phyloP scores from a whole-genome alignment of 176 grass and related monocot genomes.

The Raddia guianensis region DNA sequence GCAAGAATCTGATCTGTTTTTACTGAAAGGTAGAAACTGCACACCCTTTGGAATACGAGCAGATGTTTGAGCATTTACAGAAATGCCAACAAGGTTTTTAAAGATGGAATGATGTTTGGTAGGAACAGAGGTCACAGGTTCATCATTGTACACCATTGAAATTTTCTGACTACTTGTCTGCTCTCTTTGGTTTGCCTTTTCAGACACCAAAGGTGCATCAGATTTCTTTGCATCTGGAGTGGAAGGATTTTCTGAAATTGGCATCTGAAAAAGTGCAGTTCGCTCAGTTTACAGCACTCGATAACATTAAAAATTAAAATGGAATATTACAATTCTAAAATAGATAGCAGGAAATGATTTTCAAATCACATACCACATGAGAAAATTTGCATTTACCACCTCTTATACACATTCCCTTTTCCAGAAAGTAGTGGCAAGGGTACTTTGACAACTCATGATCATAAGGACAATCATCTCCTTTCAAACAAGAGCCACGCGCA shows the following conservation, averaged over 20 bases:
- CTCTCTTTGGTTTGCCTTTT: slow-evolving; percentile 48
- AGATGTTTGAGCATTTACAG: slow-evolving; percentile 40
- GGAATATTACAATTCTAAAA: slow-evolving; percentile 32
- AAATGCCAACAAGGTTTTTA: slow-evolving; percentile 42
- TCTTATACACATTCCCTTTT: slow-evolving; percentile 75
- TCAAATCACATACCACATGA: slow-evolving; percentile 57
- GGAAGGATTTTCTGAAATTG: slow-evolving; percentile 42
- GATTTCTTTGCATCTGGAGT: slow-evolving; percentile 48
- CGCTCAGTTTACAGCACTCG: neutral
- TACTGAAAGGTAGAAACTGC: slow-evolving; percentile 66
- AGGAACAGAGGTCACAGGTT: slow-evolving; percentile 38
- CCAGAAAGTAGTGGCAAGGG: slow-evolving; percentile 78
- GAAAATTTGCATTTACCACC: slow-evolving; percentile 97
- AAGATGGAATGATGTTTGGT: slow-evolving; percentile 34
- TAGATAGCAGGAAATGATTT: slow-evolving; percentile 22
- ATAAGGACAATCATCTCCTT: slow-evolving; percentile 89
- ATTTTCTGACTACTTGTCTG: slow-evolving; percentile 52
- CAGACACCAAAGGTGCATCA: slow-evolving; percentile 37
- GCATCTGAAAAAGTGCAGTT: slow-evolving; percentile 53
- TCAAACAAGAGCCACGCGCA: slow-evolving; percentile 80
- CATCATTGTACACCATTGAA: slow-evolving; percentile 34
- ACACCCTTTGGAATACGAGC: slow-evolving; percentile 68
- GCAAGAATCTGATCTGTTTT: slow-evolving; percentile 33
- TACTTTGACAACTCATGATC: slow-evolving; percentile 94
- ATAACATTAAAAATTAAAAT: neutral